Evolutionary conservation across 306 rosid genomes (phyloP).

Genomic region (Pterocarpus macrocarpus): DNA sequence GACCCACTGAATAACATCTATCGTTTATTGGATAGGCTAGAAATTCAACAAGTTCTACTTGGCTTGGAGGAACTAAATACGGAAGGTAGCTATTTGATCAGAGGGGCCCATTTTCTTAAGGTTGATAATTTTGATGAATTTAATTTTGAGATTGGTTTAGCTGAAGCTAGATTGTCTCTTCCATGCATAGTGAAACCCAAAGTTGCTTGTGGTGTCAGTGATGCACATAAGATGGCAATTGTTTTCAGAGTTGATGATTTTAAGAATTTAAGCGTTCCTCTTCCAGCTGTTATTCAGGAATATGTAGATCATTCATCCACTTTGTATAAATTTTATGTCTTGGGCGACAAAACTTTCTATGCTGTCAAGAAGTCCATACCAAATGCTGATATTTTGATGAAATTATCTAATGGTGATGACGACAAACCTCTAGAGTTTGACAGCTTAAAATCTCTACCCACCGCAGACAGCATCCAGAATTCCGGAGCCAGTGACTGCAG

Average conservation of each 20-base stretch:
- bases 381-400: slow-evolving; percentile 64
- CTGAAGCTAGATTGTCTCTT: slow-evolving; percentile 70
- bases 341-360: slow-evolving; percentile 79
- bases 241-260: slow-evolving; percentile 76
- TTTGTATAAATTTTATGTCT: slow-evolving; percentile 80
- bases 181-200: slow-evolving; percentile 94
- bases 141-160: slow-evolving; percentile 58
- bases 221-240: slow-evolving; percentile 93
- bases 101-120: slow-evolving; percentile 84
- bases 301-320: slow-evolving; percentile 93
- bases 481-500: slow-evolving; percentile 41
- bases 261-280: slow-evolving; percentile 76
- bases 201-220: slow-evolving; percentile 91
- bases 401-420: slow-evolving; percentile 56
- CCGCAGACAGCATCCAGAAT: slow-evolving; percentile 42
- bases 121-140: slow-evolving; percentile 67
- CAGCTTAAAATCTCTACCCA: slow-evolving; percentile 86
- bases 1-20: slow-evolving; percentile 73
- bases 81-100: slow-evolving; percentile 57
- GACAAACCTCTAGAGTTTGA: slow-evolving; percentile 80
- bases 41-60: slow-evolving; percentile 79
- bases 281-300: slow-evolving; percentile 93
- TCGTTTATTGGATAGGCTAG: slow-evolving; percentile 78
- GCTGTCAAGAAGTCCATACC: slow-evolving; percentile 93
- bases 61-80: slow-evolving; percentile 70